phyloP scores from a whole-genome alignment of 2,329 filamentous ascomycete species.

The Hymenoscyphus infarciens region DNA sequence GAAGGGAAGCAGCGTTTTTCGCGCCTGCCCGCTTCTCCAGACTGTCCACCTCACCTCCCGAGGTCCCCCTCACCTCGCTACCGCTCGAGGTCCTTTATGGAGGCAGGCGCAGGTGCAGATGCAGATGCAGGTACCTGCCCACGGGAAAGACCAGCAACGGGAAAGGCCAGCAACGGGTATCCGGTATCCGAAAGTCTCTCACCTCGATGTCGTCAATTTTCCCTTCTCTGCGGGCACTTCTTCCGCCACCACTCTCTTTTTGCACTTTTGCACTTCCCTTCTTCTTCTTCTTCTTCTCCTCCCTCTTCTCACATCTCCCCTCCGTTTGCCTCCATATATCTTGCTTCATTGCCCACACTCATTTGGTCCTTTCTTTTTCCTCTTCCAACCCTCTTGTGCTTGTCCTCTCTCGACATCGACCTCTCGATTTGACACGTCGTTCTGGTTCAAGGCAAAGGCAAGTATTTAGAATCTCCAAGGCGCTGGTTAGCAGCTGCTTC shows the following conservation, averaged over 20 bases:
- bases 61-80: no score
- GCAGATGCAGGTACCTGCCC: background rate
- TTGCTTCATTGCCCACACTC: constrained; percentile 13
- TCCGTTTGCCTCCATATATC: constrained; percentile 6
- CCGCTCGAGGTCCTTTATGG: background rate
- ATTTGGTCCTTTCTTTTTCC: constrained; percentile 7
- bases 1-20: background rate
- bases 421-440: constrained; percentile 19
- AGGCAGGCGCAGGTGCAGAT: background rate
- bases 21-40: constrained; percentile 1
- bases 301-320: background rate
- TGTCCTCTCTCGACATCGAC: constrained; percentile 10
- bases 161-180: background rate
- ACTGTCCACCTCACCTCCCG: no score
- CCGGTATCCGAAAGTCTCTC: constrained; percentile 4
- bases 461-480: constrained; percentile 9
- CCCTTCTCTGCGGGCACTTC: background rate
- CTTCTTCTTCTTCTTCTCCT: background rate
- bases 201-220: background rate
- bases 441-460: constrained; percentile 16
- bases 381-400: constrained; percentile 6
- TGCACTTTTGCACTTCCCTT: no score
- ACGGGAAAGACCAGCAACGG: constrained; percentile 1
- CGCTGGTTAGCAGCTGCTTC: constrained; percentile 10
- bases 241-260: background rate